Base-by-base conservation (phyloP, 108 stramenopile genomes). In the Skeletonema grethae region DNA sequence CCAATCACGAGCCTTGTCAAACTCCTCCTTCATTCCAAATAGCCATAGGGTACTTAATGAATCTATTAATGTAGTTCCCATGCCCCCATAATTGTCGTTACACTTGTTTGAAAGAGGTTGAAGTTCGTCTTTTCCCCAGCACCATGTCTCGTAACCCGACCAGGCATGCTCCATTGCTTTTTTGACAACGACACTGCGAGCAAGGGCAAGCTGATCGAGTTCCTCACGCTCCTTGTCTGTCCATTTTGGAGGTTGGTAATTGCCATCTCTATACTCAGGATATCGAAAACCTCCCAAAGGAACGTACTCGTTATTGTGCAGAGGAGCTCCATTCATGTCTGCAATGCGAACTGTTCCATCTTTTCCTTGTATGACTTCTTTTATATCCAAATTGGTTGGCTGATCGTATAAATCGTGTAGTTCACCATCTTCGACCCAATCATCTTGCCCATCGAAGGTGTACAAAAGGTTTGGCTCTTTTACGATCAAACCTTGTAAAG, bases 31-130 rank as follows among this genome's bases (percentile, higher is more conserved):
- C 73, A 92, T 75, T 15, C 86, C 90, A 75, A 91, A 82, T 20
- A 95, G 45, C 86, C 87, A 91, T 25, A 92, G 83, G 20, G 91
- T 91, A 74, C 90, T 89, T 50, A 95, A 80, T 22, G 88, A 83
- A 62, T 96, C 95, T 9, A 96, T 79, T 22, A 94, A 55, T 12
- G 92, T 92, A n/a, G 90, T 66, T 24, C 85, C 92, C 85, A 93
- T 87, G 25, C 82, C 84, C 11, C 84, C 84, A 73, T 79, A 87
- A 30, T 72, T 71, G 66, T 87, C 69, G 28, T 79, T 46, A 2
- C 70, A 65, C 5, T 16, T 24, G 28, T 74, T 57, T 9, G 73
- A 55, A 12, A 69, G 28, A 2, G 88, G 88, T 10, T 60, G 57
- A 18, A 87, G 64, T 57, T 82, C 80, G 67, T 85, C 85, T 34